Conservation (phyloP, 164 flowering plant genomes). For the Berberis vulgaris region DNA sequence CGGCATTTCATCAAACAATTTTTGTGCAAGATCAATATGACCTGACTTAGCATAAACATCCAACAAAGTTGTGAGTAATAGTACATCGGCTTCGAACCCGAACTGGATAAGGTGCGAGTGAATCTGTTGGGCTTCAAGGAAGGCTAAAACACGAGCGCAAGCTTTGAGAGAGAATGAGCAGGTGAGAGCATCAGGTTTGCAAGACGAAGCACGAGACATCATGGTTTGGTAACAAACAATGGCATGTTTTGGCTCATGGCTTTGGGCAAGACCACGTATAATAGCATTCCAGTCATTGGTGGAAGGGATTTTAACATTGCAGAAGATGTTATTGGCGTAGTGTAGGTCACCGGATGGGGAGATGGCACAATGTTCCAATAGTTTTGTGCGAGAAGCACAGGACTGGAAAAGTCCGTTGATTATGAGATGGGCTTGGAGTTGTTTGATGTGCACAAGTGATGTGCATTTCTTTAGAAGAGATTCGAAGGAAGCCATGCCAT, state of each 20-base stretch:
- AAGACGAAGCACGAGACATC: slow-evolving; percentile 15
- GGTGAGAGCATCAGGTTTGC: slow-evolving; percentile 64
- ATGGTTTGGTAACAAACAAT: slow-evolving; percentile 32
- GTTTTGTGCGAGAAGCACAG: slow-evolving; percentile 41
- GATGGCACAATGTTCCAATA: slow-evolving; percentile 60
- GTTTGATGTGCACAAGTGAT: slow-evolving; percentile 44
- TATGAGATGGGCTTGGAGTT: slow-evolving; percentile 58
- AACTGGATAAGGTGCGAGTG: slow-evolving; percentile 40
- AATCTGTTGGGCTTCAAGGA: slow-evolving; percentile 42
- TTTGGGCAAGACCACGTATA: slow-evolving; percentile 60
- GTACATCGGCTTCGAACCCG: slow-evolving; percentile 47
- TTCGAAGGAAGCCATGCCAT: slow-evolving; percentile 26
- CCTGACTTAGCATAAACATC: slow-evolving; percentile 65
- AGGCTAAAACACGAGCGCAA: slow-evolving; percentile 58
- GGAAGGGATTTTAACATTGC: slow-evolving; percentile 32
- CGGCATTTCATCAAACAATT: slow-evolving; percentile 70
- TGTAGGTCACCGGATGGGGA: slow-evolving; percentile 41
- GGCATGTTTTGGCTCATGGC: slow-evolving; percentile 45
- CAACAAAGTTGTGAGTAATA: slow-evolving; percentile 54
- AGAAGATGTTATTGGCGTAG: slow-evolving; percentile 44
- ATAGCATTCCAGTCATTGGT: slow-evolving; percentile 83
- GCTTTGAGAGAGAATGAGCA: slow-evolving; percentile 80
- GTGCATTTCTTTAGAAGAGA: slow-evolving; percentile 38
- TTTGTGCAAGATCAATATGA: slow-evolving; percentile 36
- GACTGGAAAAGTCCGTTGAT: slow-evolving; percentile 41